Evolutionary conservation across 1,284 basidiomycete genomes (phyloP).

Genomic region (Ustilago curta): DNA sequence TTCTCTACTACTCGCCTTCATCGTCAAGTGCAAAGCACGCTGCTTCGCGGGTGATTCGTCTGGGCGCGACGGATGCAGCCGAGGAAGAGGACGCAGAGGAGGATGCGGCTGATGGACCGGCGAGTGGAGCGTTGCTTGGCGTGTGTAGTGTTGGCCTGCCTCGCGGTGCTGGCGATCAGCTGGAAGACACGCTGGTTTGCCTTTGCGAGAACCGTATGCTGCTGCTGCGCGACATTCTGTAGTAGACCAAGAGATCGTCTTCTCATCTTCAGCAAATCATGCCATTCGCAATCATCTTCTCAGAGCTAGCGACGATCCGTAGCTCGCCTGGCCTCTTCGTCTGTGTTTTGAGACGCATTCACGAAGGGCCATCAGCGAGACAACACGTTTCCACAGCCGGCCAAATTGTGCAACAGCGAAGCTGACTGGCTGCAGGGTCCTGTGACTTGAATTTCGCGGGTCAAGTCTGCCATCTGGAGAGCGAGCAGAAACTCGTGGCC

Average conservation of each 20-base stretch:
- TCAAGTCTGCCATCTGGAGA: too few species aligned
- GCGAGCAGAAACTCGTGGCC: too few species aligned
- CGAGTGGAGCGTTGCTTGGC: constrained; percentile 40
- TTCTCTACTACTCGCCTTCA: constrained; percentile 49
- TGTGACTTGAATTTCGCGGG: constrained; percentile 15
- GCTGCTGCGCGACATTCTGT: constrained; percentile 38
- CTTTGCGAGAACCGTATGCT: constrained; percentile 45
- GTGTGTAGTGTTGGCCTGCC: constrained; percentile 23
- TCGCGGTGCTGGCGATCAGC: background rate
- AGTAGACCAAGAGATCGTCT: background rate
- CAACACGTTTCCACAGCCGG: background rate
- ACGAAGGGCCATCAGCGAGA: too few species aligned
- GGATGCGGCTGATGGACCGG: background rate
- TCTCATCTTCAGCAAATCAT: background rate
- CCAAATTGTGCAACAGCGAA: background rate
- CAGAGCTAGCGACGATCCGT: background rate
- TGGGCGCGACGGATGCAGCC: constrained; percentile 18
- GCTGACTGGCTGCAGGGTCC: constrained; percentile 25
- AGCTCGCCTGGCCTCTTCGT: background rate
- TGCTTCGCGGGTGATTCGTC: constrained; percentile 41
- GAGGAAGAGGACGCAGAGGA: background rate
- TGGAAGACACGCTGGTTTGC: constrained; percentile 32
- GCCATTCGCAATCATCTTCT: background rate
- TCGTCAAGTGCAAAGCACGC: constrained; percentile 21
- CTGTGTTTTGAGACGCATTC: too few species aligned